Evolutionary conservation across 495 filamentous ascomycete genomes (phyloP).

Genomic region (Aspergillus egyptiacus): DNA sequence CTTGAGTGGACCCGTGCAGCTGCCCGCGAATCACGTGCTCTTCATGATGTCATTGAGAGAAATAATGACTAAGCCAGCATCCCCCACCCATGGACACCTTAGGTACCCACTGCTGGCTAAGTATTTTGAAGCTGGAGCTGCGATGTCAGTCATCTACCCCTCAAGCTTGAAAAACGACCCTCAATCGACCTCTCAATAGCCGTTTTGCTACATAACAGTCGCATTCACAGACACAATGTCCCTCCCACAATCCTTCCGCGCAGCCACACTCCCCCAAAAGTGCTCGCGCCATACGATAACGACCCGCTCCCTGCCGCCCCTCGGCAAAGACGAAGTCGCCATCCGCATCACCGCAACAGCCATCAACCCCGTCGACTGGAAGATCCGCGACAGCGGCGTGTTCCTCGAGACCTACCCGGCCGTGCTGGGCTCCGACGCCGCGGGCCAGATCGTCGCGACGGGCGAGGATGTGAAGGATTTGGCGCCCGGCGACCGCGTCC

Average conservation of each 20-base stretch:
- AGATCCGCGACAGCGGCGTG: slow-evolving; percentile 27
- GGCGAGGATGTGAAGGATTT: slow-evolving; percentile 28
- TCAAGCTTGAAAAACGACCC: too few relatives aligned
- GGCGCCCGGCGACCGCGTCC: slow-evolving; percentile 34
- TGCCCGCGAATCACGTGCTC: too few relatives aligned
- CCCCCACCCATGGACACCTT: too few relatives aligned
- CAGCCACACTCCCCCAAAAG: slow-evolving; percentile 12
- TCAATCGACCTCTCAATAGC: too few relatives aligned
- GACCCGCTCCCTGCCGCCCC: slow-evolving; percentile 5
- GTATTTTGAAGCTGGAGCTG: too few relatives aligned
- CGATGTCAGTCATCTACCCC: too few relatives aligned
- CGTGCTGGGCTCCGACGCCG: slow-evolving; percentile 37
- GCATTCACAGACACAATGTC: slow-evolving; percentile 16
- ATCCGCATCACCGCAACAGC: slow-evolving; percentile 41
- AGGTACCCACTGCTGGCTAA: too few relatives aligned
- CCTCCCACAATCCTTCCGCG: slow-evolving; percentile 10
- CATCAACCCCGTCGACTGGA: slow-evolving; percentile 40
- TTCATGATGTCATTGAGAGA: too few relatives aligned
- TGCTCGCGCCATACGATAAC: slow-evolving; percentile 2
- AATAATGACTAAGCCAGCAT: too few relatives aligned
- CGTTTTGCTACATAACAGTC: too few relatives aligned
- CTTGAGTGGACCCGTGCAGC: too few relatives aligned
- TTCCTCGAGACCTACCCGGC: slow-evolving; percentile 30
- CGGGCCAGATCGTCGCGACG: slow-evolving; percentile 29
- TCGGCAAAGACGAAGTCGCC: slow-evolving; percentile 8